phyloP scores from a whole-genome alignment of 1,139 yeast species.

The Candida mesenterica region DNA sequence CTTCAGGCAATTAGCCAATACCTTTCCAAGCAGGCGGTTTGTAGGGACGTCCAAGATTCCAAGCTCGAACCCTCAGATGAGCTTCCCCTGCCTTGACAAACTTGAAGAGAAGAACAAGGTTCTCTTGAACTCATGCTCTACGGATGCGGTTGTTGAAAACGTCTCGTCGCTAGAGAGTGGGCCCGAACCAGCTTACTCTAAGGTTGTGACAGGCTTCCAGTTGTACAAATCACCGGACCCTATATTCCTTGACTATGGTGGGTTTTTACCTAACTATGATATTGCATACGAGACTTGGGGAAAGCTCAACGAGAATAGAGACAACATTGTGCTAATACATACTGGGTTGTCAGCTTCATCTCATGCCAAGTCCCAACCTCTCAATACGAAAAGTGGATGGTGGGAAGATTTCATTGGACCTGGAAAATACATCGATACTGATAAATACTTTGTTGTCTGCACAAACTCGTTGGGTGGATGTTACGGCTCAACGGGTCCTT shows the following conservation, averaged over 20 bases:
- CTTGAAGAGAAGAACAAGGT: constrained; percentile 54
- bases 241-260: constrained; percentile 78
- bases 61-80: constrained; percentile 54
- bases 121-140: constrained; percentile 27
- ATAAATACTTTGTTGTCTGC: constrained; percentile 78
- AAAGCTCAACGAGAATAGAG: constrained; percentile 31
- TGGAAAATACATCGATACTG: constrained; percentile 73
- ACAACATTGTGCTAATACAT: constrained; percentile 77
- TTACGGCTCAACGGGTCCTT: constrained; percentile 93
- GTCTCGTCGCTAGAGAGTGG: constrained; percentile 59
- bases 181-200: constrained; percentile 83
- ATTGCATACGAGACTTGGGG: constrained; percentile 94
- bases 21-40: background rate
- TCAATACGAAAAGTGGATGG: constrained; percentile 82
- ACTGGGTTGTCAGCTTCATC: constrained; percentile 94
- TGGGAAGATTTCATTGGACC: constrained; percentile 95
- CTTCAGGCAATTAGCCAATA: background rate
- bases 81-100: constrained; percentile 84
- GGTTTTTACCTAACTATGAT: constrained; percentile 67
- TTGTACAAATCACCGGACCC: constrained; percentile 56
- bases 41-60: background rate
- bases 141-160: constrained; percentile 16
- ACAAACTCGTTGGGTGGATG: constrained; percentile 94
- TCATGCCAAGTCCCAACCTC: constrained; percentile 83
- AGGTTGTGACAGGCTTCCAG: constrained; percentile 67